Conservation (phyloP, 2,329 filamentous ascomycete species). For the Diplodia seriata region DNA sequence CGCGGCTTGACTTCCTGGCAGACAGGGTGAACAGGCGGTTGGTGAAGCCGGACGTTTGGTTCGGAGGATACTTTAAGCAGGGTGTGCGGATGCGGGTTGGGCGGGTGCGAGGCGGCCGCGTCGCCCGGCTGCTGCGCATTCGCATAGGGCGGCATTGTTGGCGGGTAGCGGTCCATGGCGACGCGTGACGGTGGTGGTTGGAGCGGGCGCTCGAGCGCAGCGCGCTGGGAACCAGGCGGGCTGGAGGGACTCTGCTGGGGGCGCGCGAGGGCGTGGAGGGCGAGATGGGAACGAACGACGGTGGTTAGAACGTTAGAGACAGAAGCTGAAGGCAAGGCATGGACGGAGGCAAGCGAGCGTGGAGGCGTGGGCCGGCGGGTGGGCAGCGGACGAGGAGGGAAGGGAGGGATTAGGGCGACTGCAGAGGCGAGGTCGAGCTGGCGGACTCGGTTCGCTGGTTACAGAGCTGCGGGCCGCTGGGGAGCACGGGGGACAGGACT, state of each 20-base stretch:
- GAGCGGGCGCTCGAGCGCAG: slow-evolving; percentile 7
- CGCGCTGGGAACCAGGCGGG: slow-evolving; percentile 10
- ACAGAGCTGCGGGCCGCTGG: slow-evolving; percentile 21
- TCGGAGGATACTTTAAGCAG: slow-evolving; percentile 32
- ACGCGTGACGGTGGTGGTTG: neutral
- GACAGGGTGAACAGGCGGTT: slow-evolving; percentile 27
- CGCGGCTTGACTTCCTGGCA: slow-evolving; percentile 56
- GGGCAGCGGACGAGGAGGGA: slow-evolving; percentile 22
- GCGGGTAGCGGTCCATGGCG: slow-evolving; percentile 29
- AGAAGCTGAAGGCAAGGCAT: slow-evolving; percentile 28
- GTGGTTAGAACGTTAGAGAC: slow-evolving; percentile 30
- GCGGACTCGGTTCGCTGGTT: slow-evolving; percentile 17
- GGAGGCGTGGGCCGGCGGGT: slow-evolving; percentile 16
- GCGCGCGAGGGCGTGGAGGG: slow-evolving; percentile 4
- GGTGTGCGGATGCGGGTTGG: slow-evolving; percentile 28
- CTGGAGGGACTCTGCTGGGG: neutral
- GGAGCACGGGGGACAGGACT: slow-evolving; percentile 20
- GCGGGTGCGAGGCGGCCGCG: slow-evolving; percentile 22
- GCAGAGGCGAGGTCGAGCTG: slow-evolving; percentile 15
- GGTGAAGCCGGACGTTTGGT: slow-evolving; percentile 30
- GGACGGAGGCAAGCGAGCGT: slow-evolving; percentile 31
- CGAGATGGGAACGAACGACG: slow-evolving; percentile 26
- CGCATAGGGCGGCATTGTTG: slow-evolving; percentile 27
- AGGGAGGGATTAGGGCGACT: slow-evolving; percentile 30
- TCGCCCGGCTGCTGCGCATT: slow-evolving; percentile 23